phyloP scores from a whole-genome alignment of 768 basidiomycete genomes.

The Podaxis sp. region DNA sequence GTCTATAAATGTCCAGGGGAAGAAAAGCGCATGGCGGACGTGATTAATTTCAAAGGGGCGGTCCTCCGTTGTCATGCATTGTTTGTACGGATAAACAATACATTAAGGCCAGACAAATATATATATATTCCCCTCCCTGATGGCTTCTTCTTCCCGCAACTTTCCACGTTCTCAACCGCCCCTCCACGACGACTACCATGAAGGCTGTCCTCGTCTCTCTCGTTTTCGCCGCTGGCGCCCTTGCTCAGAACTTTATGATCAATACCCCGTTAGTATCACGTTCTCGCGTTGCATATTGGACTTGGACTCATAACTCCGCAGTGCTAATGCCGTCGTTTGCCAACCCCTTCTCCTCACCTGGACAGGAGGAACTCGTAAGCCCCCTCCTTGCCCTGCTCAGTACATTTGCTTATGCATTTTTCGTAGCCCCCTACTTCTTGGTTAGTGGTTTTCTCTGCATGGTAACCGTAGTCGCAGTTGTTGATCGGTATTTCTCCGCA shows the following conservation, averaged over 20 bases:
- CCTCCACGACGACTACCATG: conserved; percentile 41
- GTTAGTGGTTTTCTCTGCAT: conserved; percentile 38
- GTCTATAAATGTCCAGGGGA: not conserved
- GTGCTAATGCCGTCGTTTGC: conserved; percentile 52
- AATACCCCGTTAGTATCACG: conserved; percentile 68
- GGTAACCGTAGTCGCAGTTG: conserved; percentile 1
- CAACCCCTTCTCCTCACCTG: conserved; percentile 55
- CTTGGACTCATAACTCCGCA: conserved; percentile 25
- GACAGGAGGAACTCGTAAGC: conserved; percentile 56
- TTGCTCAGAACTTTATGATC: conserved; percentile 50
- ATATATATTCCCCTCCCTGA: conserved; percentile 15
- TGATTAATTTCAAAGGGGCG: not conserved
- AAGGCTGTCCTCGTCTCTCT: conserved; percentile 43
- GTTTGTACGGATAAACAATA: conserved; percentile 13
- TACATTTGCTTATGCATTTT: conserved; percentile 15
- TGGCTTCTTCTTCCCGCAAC: conserved; percentile 21
- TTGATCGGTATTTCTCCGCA: not conserved
- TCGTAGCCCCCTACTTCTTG: conserved; percentile 60
- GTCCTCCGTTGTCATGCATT: conserved; percentile 17
- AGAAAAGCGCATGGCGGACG: not conserved
- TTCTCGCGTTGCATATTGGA: conserved; percentile 3
- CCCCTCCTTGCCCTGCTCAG: not conserved
- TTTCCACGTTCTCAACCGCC: conserved; percentile 26
- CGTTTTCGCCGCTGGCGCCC: conserved; percentile 39
- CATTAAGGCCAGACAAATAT: not conserved